Conservation (phyloP, 2,329 filamentous ascomycete genomes). For the Clonostachys solani region DNA sequence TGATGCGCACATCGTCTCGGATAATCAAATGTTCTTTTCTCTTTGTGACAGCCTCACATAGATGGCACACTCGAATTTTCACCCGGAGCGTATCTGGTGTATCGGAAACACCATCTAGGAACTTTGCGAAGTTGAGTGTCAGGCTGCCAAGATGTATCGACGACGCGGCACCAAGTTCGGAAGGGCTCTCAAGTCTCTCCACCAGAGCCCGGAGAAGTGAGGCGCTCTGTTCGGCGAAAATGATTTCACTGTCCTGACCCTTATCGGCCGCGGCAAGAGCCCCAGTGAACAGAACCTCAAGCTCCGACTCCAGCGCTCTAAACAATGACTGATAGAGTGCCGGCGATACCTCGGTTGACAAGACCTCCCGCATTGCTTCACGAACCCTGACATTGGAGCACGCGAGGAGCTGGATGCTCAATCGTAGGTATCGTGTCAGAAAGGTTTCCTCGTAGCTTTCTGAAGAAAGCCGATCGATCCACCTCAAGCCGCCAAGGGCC, state of each 20-base stretch:
- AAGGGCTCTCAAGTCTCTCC: conserved; percentile 58
- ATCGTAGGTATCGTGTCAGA: conserved; percentile 54
- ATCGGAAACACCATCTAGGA: conserved; percentile 55
- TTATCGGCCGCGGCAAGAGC: conserved; percentile 45
- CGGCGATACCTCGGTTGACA: conserved; percentile 61
- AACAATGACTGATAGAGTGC: conserved; percentile 60
- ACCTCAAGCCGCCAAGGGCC: conserved; percentile 49
- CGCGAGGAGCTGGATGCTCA: conserved; percentile 62
- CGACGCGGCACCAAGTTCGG: conserved; percentile 57
- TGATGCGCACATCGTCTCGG: conserved; percentile 63
- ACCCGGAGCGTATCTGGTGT: conserved; percentile 53
- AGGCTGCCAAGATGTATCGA: conserved; percentile 61
- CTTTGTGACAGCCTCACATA: conserved; percentile 61
- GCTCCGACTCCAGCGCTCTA: conserved; percentile 59
- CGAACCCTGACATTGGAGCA: conserved; percentile 61
- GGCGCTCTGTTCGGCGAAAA: conserved; percentile 65
- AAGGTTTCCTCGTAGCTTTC: conserved; percentile 59
- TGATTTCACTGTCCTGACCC: conserved; percentile 54
- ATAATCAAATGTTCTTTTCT: conserved; percentile 66
- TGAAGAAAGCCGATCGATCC: conserved; percentile 59
- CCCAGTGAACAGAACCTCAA: conserved; percentile 58
- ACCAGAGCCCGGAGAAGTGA: conserved; percentile 60
- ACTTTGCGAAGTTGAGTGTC: conserved; percentile 63
- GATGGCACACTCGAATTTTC: conserved; percentile 65
- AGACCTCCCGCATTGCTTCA: conserved; percentile 62